Percentiles rank a stretch among this genome's conserved stretches.
Evolutionary conservation across 805 yeast genomes (phyloP).

Genomic region (Komagataella populi): DNA sequence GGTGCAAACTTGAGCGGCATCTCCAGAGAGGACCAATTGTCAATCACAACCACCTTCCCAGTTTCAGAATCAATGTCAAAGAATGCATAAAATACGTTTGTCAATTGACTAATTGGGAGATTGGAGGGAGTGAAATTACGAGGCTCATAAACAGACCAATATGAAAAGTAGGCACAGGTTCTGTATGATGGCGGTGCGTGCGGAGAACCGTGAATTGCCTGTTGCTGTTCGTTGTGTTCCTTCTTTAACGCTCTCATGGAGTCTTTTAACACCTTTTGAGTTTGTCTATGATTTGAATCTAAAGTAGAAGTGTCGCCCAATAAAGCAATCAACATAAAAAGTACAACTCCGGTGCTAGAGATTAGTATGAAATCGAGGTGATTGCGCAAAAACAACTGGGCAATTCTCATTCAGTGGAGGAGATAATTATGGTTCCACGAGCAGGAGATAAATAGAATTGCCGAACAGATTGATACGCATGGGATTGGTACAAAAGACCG

Average conservation of each 20-base stretch:
- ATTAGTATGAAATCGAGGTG: neutral
- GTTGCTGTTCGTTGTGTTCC: neutral
- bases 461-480: neutral
- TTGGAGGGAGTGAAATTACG: constrained; percentile 46
- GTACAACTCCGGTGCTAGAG: neutral
- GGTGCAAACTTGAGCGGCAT: constrained; percentile 3
- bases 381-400: neutral
- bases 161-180: constrained; percentile 25
- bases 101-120: constrained; percentile 39
- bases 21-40: constrained; percentile 52
- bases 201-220: neutral
- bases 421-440: neutral
- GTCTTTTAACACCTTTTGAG: neutral
- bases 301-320: neutral
- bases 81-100: constrained; percentile 75
- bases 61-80: constrained; percentile 38
- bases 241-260: neutral
- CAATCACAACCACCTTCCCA: constrained; percentile 43
- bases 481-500: neutral
- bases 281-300: neutral
- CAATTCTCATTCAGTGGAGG: neutral
- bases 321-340: neutral
- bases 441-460: neutral
- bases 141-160: constrained; percentile 57
- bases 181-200: neutral